Percentiles rank a stretch among this genome's conserved stretches.
Conservation (phyloP, 169 alveolate genomes). For the Plasmodium knowlesi region DNA sequence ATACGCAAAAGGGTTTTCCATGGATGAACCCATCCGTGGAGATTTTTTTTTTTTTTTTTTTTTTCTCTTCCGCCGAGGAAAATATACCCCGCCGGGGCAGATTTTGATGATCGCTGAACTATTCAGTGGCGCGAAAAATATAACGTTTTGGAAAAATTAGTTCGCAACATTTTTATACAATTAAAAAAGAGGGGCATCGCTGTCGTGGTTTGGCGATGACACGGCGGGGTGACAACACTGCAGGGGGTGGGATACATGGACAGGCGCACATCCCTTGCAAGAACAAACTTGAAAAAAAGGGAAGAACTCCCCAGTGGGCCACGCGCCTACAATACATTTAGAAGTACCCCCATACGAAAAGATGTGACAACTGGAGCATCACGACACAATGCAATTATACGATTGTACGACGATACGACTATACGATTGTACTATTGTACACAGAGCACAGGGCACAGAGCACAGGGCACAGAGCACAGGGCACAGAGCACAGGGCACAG, state of each 20-base stretch:
- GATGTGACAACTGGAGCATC: not conserved
- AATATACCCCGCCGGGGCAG: not conserved
- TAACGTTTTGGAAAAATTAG: not conserved
- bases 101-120: not conserved
- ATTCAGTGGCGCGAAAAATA: not conserved
- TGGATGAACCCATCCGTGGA: not conserved
- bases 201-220: not conserved
- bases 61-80: not conserved
- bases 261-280: not conserved
- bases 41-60: not conserved
- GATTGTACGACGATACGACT: no score
- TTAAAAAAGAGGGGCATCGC: not conserved
- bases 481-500: not conserved
- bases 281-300: not conserved
- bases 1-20: not conserved
- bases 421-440: not conserved
- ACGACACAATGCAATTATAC: not conserved
- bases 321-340: not conserved
- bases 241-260: not conserved
- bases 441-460: not conserved
- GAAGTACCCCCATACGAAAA: not conserved
- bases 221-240: not conserved
- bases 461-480: not conserved
- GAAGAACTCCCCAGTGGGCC: not conserved
- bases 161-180: not conserved